Percentiles rank a stretch among this genome's conserved stretches.
Evolutionary conservation across 73 alveolate species (phyloP).

Genomic region (Tetrahymena borealis): DNA sequence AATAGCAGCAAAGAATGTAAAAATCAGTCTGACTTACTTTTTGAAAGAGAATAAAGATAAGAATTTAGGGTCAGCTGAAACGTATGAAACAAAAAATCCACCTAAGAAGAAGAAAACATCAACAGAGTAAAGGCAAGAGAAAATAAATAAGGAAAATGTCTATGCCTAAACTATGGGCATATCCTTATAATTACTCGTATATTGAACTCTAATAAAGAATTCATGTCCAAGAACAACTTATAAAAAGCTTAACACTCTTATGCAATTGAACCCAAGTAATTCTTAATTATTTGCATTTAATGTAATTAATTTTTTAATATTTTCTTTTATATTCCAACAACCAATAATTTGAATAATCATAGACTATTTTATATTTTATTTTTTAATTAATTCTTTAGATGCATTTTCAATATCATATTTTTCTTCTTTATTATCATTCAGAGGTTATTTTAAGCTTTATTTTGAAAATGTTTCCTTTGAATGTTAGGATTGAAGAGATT

Average conservation of each 20-base stretch:
- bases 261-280: conserved; percentile 4
- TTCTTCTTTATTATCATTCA: background rate
- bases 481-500: too few relatives aligned
- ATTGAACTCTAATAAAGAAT: background rate
- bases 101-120: conserved; percentile 47
- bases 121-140: conserved; percentile 10
- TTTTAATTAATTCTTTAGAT: background rate
- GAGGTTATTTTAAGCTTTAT: too few relatives aligned
- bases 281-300: conserved; percentile 1
- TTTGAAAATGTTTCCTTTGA: too few relatives aligned
- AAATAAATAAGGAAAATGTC: background rate
- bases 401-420: background rate
- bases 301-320: background rate
- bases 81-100: conserved; percentile 36
- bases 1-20: background rate
- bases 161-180: background rate
- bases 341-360: background rate
- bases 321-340: conserved; percentile 7
- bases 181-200: background rate
- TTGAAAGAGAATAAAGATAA: background rate
- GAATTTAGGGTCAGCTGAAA: conserved; percentile 1
- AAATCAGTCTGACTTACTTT: background rate
- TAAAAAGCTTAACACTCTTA: conserved; percentile 7
- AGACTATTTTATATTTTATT: background rate
- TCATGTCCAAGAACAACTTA: conserved; percentile 15